Percentiles rank a stretch among this genome's conserved stretches.
Evolutionary conservation across 805 yeast species (phyloP).

Genomic region (Myxozyma udenii): DNA sequence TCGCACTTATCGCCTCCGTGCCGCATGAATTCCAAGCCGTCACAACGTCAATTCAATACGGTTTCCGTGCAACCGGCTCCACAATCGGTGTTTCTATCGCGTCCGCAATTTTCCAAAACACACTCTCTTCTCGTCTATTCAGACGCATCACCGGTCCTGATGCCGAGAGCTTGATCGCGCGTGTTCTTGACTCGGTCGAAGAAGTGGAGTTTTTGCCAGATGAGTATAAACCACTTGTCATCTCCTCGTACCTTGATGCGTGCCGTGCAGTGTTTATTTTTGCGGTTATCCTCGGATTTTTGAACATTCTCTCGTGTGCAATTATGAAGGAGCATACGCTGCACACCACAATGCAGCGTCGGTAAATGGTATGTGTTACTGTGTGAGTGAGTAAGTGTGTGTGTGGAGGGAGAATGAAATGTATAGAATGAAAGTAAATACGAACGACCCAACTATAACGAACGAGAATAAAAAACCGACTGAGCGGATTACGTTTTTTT

Average conservation of each 20-base stretch:
- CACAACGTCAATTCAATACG: constrained; percentile 85
- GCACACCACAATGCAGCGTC: constrained; percentile 44
- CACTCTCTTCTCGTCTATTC: constrained; percentile 40
- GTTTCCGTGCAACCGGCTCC: constrained; percentile 83
- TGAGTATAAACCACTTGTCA: constrained; percentile 43
- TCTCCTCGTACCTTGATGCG: constrained; percentile 48
- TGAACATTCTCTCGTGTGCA: constrained; percentile 45
- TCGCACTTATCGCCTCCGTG: constrained; percentile 75
- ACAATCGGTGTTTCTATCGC: constrained; percentile 74
- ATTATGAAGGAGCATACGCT: constrained; percentile 56
- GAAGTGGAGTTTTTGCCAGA: constrained; percentile 51
- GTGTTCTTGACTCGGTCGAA: constrained; percentile 52
- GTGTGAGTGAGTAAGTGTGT: no score
- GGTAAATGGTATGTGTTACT: constrained; percentile 7
- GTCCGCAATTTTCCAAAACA: constrained; percentile 60
- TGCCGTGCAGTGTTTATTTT: constrained; percentile 51
- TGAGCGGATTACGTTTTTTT: no score
- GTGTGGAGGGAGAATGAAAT: no score
- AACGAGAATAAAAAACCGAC: no score
- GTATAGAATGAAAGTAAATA: no score
- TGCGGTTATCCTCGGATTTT: constrained; percentile 43
- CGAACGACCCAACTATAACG: no score
- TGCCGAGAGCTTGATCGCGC: constrained; percentile 34
- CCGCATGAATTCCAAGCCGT: constrained; percentile 70
- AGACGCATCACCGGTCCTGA: constrained; percentile 34